A percentile compares a stretch with the other conserved stretches of the same genome.
Evolutionary conservation across 139 green algal species (phyloP).

Genomic region (Tetradesmus lagerheimii): DNA sequence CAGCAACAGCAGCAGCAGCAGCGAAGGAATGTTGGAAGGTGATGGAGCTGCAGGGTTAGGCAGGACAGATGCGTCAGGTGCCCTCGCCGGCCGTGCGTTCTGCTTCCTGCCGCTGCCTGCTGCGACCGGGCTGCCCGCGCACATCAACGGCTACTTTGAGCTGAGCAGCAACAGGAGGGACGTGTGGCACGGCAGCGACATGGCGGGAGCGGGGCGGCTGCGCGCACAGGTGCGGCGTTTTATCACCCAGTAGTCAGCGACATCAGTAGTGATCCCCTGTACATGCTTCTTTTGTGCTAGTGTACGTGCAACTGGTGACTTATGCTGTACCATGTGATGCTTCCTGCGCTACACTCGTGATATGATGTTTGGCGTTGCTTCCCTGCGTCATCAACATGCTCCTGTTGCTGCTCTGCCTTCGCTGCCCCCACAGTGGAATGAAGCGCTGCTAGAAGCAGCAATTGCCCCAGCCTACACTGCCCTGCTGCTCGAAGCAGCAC

Average conservation of each 20-base stretch:
- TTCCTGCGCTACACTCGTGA: no score
- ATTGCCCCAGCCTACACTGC: constrained; percentile 64
- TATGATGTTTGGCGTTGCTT: no score
- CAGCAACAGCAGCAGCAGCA: not conserved
- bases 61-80: not conserved
- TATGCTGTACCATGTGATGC: not conserved
- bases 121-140: constrained; percentile 73
- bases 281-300: not conserved
- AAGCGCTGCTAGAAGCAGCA: constrained; percentile 58
- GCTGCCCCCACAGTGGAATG: constrained; percentile 61
- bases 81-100: constrained; percentile 71
- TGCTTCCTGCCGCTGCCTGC: constrained; percentile 89
- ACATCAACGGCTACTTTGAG: constrained; percentile 90
- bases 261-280: constrained; percentile 53
- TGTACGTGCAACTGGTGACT: constrained; percentile 50
- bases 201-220: constrained; percentile 64
- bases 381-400: no score
- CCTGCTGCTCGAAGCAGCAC: constrained; percentile 66
- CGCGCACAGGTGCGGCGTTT: constrained; percentile 49
- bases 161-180: constrained; percentile 81
- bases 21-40: no score
- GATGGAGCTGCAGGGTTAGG: constrained; percentile 7
- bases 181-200: constrained; percentile 77
- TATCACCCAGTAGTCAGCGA: no score
- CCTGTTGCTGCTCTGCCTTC: not conserved